phyloP scores from a whole-genome alignment of 192 early-diverging fungal genomes.

The Coemansia sp. region DNA sequence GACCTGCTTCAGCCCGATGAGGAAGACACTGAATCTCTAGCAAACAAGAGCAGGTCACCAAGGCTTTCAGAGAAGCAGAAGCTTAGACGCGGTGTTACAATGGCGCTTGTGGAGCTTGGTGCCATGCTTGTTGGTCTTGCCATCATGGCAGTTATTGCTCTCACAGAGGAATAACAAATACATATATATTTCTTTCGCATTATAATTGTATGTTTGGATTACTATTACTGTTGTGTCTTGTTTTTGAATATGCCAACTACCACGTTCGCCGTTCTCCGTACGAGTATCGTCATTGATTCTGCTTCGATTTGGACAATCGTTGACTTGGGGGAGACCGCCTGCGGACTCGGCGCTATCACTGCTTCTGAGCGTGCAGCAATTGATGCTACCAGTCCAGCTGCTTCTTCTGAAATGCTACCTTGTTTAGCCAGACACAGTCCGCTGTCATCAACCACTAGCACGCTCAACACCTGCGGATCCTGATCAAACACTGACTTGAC shows the following conservation, averaged over 20 bases:
- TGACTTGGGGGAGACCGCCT: neutral
- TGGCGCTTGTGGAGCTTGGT: slow-evolving; percentile 57
- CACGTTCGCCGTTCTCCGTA: slow-evolving; percentile 18
- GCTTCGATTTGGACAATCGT: slow-evolving; percentile 48
- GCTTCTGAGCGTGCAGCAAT: slow-evolving; percentile 25
- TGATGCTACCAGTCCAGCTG: slow-evolving; percentile 40
- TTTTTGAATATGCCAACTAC: slow-evolving; percentile 38
- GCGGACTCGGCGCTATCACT: slow-evolving; percentile 11
- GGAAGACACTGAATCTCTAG: slow-evolving; percentile 32
- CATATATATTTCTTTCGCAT: neutral
- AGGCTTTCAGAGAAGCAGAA: slow-evolving; percentile 10
- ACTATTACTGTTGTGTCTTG: neutral
- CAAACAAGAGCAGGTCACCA: slow-evolving; percentile 11
- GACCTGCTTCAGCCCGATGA: slow-evolving; percentile 70
- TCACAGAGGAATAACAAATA: slow-evolving; percentile 59
- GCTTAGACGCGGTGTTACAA: slow-evolving; percentile 24
- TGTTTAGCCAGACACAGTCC: slow-evolving; percentile 41
- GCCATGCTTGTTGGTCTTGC: slow-evolving; percentile 73
- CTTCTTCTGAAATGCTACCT: slow-evolving; percentile 32
- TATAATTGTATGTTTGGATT: neutral
- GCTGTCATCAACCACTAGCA: slow-evolving; percentile 43
- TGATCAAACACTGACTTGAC: slow-evolving; percentile 28
- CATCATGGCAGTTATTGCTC: slow-evolving; percentile 74
- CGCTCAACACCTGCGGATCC: slow-evolving; percentile 27
- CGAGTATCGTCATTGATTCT: slow-evolving; percentile 20